phyloP scores from a whole-genome alignment of 805 yeast genomes.

The Schizosaccharomyces cryophilus region DNA sequence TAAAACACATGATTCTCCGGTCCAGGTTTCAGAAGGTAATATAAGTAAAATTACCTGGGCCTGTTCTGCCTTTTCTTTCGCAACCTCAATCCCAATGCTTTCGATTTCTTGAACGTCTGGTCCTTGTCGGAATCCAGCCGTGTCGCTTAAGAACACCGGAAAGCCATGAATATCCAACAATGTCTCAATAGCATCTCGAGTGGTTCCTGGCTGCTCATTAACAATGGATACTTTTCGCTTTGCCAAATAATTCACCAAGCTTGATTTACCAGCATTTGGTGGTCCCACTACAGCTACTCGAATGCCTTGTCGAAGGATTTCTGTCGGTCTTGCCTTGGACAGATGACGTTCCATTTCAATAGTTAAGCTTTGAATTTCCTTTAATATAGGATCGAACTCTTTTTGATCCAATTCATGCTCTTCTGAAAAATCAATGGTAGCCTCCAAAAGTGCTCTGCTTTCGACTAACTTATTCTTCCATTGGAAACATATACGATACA shows the following conservation, averaged over 20 bases:
- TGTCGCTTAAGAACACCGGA: slow-evolving; percentile 66
- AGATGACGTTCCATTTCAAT: slow-evolving; percentile 21
- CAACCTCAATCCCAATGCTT: slow-evolving; percentile 56
- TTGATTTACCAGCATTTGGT: slow-evolving; percentile 91
- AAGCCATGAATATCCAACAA: slow-evolving; percentile 63
- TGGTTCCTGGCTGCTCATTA: slow-evolving; percentile 78
- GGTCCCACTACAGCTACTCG: slow-evolving; percentile 58
- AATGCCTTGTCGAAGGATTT: slow-evolving; percentile 47
- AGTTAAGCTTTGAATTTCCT: slow-evolving; percentile 23
- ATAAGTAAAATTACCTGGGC: slow-evolving; percentile 40
- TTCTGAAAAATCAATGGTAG: slow-evolving; percentile 83
- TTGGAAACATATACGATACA: slow-evolving; percentile 24
- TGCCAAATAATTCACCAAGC: slow-evolving; percentile 52
- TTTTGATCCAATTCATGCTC: slow-evolving; percentile 60
- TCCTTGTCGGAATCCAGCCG: slow-evolving; percentile 61
- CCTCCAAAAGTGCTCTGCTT: slow-evolving; percentile 52
- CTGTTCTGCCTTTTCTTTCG: slow-evolving; percentile 29
- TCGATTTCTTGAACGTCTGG: slow-evolving; percentile 25
- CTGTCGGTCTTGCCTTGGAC: slow-evolving; percentile 28
- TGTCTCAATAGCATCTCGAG: slow-evolving; percentile 67
- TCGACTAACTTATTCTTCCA: slow-evolving; percentile 52
- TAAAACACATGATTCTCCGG: neutral
- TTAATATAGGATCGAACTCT: slow-evolving; percentile 23
- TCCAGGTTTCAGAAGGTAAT: neutral
- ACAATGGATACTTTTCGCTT: slow-evolving; percentile 73